Percentiles rank a stretch among this genome's conserved stretches.
phyloP scores from a whole-genome alignment of 2,329 filamentous ascomycete species.

The Venturia carpophila region DNA sequence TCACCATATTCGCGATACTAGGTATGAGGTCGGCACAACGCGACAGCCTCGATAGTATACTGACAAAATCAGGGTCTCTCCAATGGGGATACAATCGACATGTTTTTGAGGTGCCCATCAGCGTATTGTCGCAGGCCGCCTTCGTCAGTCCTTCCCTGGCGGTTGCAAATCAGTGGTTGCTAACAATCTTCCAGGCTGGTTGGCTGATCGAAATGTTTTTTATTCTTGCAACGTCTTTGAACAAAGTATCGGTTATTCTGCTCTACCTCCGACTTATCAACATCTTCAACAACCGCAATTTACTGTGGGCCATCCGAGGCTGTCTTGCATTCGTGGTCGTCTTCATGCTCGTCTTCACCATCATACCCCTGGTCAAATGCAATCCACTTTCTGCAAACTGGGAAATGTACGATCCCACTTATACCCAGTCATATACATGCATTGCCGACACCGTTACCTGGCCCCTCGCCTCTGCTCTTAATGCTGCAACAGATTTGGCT shows the following conservation, averaged over 20 bases:
- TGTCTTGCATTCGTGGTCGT: conserved; percentile 28
- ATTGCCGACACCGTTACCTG: conserved; percentile 21
- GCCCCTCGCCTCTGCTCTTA: conserved; percentile 20
- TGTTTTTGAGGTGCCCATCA: conserved; percentile 28
- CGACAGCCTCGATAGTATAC: background rate
- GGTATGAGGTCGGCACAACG: background rate
- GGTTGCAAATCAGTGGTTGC: background rate
- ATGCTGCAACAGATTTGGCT: conserved; percentile 22
- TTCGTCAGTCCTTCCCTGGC: conserved; percentile 20
- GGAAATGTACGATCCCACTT: conserved; percentile 25
- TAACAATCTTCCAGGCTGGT: conserved; percentile 20
- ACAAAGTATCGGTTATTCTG: conserved; percentile 32
- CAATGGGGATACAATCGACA: conserved; percentile 28
- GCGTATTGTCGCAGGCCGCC: conserved; percentile 20
- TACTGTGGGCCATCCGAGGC: conserved; percentile 26
- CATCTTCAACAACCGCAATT: conserved; percentile 23
- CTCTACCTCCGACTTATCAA: conserved; percentile 32
- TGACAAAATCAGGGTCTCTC: conserved; percentile 20
- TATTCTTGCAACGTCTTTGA: conserved; percentile 27
- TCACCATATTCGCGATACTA: conserved; percentile 8
- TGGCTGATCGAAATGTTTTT: conserved; percentile 31
- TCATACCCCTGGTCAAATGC: conserved; percentile 27
- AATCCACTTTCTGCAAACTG: conserved; percentile 30
- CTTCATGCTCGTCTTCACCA: conserved; percentile 10
- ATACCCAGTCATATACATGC: conserved; percentile 21